A percentile compares a stretch with the other conserved stretches of the same genome.
Evolutionary conservation across 148 eudicot genomes (phyloP).

Genomic region (Nyssa sinensis): DNA sequence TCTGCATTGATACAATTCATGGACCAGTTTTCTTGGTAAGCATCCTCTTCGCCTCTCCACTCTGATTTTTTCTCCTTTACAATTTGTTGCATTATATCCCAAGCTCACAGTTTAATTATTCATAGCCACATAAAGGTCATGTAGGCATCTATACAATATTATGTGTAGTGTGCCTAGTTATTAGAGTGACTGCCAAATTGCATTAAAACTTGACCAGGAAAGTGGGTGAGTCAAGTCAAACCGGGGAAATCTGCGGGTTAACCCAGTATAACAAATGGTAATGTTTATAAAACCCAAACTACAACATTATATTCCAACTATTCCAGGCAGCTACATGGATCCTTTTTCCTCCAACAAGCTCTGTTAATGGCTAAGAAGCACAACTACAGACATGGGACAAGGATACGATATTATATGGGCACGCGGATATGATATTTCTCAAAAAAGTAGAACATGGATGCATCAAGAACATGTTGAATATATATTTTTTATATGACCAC

Average conservation of each 20-base stretch:
- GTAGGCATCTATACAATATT: not conserved
- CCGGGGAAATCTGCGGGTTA: not conserved
- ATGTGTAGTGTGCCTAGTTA: not conserved
- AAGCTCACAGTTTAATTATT: not conserved
- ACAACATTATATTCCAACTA: too few relatives aligned
- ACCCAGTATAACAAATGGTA: not conserved
- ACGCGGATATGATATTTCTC: too few relatives aligned
- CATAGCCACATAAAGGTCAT: not conserved
- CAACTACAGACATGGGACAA: too few relatives aligned
- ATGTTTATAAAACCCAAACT: not conserved
- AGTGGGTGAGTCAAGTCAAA: not conserved
- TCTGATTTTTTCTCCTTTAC: not conserved
- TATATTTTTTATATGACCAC: too few relatives aligned
- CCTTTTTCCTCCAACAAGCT: not conserved
- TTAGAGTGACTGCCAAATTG: not conserved
- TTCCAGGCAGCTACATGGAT: too few relatives aligned
- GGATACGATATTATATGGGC: too few relatives aligned
- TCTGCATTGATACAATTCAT: conserved; percentile 67
- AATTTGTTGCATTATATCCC: not conserved
- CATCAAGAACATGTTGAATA: too few relatives aligned
- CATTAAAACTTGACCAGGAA: not conserved
- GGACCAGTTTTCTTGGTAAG: conserved; percentile 85
- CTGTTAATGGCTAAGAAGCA: too few relatives aligned
- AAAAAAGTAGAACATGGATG: too few relatives aligned
- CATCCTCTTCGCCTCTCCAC: conserved; percentile 8